Evolutionary conservation across 169 alveolate genomes (phyloP), one percentile per base, ranked within the genome.

Genomic region (Haemoproteus tartakovskyi): DNA sequence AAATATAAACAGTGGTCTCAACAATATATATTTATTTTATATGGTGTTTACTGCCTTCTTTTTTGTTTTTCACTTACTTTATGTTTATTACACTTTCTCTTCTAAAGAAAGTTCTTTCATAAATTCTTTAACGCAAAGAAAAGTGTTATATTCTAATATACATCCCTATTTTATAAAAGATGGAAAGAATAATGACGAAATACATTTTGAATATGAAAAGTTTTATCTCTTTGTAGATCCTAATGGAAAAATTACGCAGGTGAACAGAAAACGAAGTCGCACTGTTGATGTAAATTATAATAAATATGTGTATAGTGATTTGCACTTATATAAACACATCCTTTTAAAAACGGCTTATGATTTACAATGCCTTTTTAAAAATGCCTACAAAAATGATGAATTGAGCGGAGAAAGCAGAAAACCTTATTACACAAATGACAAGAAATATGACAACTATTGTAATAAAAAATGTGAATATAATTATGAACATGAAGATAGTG

Each of bases 271-370:
- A 57, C 30, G n/a, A n/a, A n/a, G n/a, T n/a, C n/a, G n/a, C n/a
- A n/a, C n/a, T n/a, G n/a, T n/a, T n/a, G n/a, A n/a, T n/a, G n/a
- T n/a, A n/a, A n/a, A n/a, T n/a, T n/a, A n/a, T 24, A 22, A 50
- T 8, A 74, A 74, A 18, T 74, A 57, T 37, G 40, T 50, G 12
- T 74, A 74, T 40, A 51, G 47, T 24, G 84, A 74, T n/a, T 60
- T 56, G 14, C 84, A 74, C 57, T 56, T 74, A 16, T 74, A 43
- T 48, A 74, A 45, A 22, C 84, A 74, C 27, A 41, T 74, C 19
- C 38, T 74, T 18, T 29, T 74, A 22, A 41, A 45, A n/a, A 36
- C 84, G 36, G 56, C 24, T 22, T 0, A 38, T 16, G 62, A 54
- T n/a, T 26, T 33, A n/a, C 22, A 74, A 9, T n/a, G n/a, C n/a